Evolutionary conservation across 106 monocot genomes (phyloP), one percentile per base, ranked within the genome.

Genomic region (Allium sativum): DNA sequence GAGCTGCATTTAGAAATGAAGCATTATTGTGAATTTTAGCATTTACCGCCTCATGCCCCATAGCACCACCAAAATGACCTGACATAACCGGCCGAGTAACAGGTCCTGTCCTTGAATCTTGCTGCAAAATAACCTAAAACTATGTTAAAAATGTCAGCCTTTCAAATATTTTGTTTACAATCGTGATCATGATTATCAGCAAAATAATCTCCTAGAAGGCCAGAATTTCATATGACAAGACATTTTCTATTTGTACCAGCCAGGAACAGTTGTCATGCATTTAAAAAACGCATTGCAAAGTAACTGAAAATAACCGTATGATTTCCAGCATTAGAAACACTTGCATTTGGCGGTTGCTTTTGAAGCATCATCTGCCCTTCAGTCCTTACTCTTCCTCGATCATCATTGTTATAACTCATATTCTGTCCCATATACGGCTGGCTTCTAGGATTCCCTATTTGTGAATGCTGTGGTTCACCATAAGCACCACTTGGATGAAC

Each of bases 1-100:
- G 68, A 31, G 68, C 51, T 44, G 70, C 20, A 84, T 73, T 73
- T 12, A 83, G 76, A 75, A 74, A 74, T 3, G 76, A 54, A 69
- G 63, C 66, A 67, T 72, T 73, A 67, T 57, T 65, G 48, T 72
- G 70, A 70, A 76, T 48, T 51, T 68, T 74, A 44, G 76, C 56
- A 72, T 66, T 60, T 59, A 58, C 16, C 55, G 59, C 48, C 1
- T 52, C 59, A 45, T 79, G 71, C 40, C 57, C 65, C 72, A 75
- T 78, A 66, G 64, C 70, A 65, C 73, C 79, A 57, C 63, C 73
- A 41, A 70, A 19, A 72, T 55, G 77, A 44, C 74, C 80, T 58
- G 74, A 71, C 14, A 55, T 40, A 8, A 58, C 41, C 58, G 67
- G 55, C 7, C 56, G 64, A 7, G 68, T 48, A 42, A 52, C 42